Evolutionary conservation across 768 basidiomycete species (phyloP), one percentile per base, ranked within the genome.

Genomic region (Bullera alba): DNA sequence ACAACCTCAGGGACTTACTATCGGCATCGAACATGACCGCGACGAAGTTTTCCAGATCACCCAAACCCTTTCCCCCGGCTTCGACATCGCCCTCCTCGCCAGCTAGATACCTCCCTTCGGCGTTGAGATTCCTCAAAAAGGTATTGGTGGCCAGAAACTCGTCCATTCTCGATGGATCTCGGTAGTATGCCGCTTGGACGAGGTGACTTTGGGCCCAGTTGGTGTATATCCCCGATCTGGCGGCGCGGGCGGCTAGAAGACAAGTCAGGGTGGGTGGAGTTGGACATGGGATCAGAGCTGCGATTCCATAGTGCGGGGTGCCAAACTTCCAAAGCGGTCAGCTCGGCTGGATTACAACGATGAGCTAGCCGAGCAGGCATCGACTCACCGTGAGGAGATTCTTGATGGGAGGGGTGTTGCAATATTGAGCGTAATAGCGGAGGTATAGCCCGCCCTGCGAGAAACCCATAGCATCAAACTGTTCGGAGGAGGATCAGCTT

Each of bases 381-480:
- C 4, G 27, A 56, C 74, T 68, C 42, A 76, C 65, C 0, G 75
- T 77, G 42, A 77, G 65, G 41, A 77, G 61, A 29, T 74, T 75
- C 19, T 61, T 39, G 5, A 75, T 50, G 1, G 60, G 65, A 2
- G 72, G 67, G 0, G 48, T 35, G 38, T 63, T 63, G 43, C 71
- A 75, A 32, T 66, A 59, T 56, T 76, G 73, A 15, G 71, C 73
- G 25, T 74, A 70, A 1, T 63, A 71, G 5, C 76, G 49, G 21
- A 75, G 50, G 44, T 75, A 72, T 30, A 75, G 63, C 0, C 75
- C 75, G 2, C 76, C 76, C 58, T 77, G 76, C 1, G 71, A 73
- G 55, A 76, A 75, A 0, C 76, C 76, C 46, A 77, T 71, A 0
- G 65, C 76, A 56, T 76, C 73, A 45, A 75, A 75, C 56, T 73